Base-by-base conservation (phyloP, 805 yeast genomes). In the Lachancea thermotolerans region DNA sequence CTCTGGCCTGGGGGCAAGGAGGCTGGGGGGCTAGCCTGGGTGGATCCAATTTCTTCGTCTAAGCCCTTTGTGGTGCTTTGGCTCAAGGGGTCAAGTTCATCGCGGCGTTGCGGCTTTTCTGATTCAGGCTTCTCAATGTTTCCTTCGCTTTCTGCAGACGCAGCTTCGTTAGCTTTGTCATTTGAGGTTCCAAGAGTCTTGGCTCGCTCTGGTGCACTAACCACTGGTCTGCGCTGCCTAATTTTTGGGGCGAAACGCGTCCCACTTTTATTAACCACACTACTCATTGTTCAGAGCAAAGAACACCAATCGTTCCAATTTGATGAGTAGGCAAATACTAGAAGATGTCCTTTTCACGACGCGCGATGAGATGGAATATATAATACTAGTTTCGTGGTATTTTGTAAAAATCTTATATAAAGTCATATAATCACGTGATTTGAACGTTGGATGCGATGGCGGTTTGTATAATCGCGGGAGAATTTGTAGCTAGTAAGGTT, bases 211-310 rank as follows among this genome's bases (percentile, higher is more conserved):
- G 65, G 58, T 1, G 67, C 59, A 9, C 52, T 48, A 2, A 57
- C 46, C 1, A 58, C 57, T 18, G 68, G 58, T 42, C 75, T 66
- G 53, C 74, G 70, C 47, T 69, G 70, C 40, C 64, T 71, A 10
- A 68, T 54, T 49, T 80, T 81, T 2, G 89, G 89, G n/a, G 74
- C 70, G 62, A 83, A 83, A 45, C 83, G 77, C 10, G 83, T 74
- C 21, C 80, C 75, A 41, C 79, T 71, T 55, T 77, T 77, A 49
- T 77, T 65, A 6, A 65, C 65, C 18, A 62, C 59, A 50, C 68
- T 65, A 58, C 69, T 65, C 69, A 65, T 65, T 30, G 12, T 8
- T 11, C 33, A 12, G 8, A 12, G 9, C 25, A 21, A 7, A 21
- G 7, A 21, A 21, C 25, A 7, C 25, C 25, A 7, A 21, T 4